Base-by-base conservation (phyloP, 768 basidiomycete genomes). In the Amylocystis lapponica region DNA sequence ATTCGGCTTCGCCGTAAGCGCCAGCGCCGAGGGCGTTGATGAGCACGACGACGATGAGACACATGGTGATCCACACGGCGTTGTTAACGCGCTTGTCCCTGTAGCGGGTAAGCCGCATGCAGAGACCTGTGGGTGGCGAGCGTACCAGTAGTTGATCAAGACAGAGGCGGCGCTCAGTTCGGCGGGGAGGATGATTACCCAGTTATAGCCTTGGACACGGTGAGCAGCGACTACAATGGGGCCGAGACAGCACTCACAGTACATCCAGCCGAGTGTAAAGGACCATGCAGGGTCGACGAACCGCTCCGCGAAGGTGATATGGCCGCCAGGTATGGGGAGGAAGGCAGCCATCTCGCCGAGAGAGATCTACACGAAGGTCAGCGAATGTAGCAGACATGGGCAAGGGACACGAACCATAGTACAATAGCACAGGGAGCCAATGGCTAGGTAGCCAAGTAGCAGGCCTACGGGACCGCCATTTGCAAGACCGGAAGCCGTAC, bases 51-150 rank as follows among this genome's bases (percentile, higher is more conserved):
- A 81, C 69, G 19, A 74, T 51, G 13, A 79, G 54, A 46, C 70
- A 78, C 26, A 82, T 58, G 2, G 69, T 62, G 44, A 81, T 75
- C 72, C 74, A 81, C 6, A 65, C 67, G 0, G 68, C 75, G 35
- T 72, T 65, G 43, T 60, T 72, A 29, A 71, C 60, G 2, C 35
- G 14, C 17, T 30, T 32, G 33, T 54, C 41, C 53, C 53, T 54
- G 33, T 4, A 17, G 7, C 11, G 10, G 19, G 8, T 12, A 27
- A 11, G n/a, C n/a, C n/a, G n/a, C n/a, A n/a, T n/a, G n/a, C n/a
- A n/a, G n/a, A n/a, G n/a, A n/a, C n/a, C n/a, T 5, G 23, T 8
- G 19, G 4, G 30, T 23, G 11, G 11, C 16, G 13, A 22, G 14
- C 46, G 41, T 66, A 66, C 74, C 75, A 76, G 51, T 59, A 78